Evolutionary conservation across 2,329 filamentous ascomycete species (phyloP).

Genomic region (Xylariaceae sp.): DNA sequence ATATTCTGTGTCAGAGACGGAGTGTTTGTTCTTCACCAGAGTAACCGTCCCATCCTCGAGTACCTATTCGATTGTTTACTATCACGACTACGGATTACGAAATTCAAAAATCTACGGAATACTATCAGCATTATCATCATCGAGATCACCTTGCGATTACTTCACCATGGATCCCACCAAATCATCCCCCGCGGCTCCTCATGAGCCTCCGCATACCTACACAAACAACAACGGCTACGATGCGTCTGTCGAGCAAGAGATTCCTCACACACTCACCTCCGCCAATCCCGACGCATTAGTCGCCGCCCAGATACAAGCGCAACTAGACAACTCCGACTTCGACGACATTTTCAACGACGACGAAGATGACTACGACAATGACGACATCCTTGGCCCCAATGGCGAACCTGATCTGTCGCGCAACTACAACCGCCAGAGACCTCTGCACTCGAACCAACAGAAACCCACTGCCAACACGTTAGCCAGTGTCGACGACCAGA

Average conservation of each 20-base stretch:
- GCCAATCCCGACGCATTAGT: constrained; percentile 1
- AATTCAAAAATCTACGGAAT: no score
- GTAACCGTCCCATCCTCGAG: no score
- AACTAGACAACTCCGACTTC: constrained; percentile 34
- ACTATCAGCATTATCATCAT: neutral
- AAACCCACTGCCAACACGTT: constrained; percentile 74
- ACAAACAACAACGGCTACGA: constrained; percentile 42
- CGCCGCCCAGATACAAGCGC: constrained; percentile 1
- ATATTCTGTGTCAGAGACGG: no score
- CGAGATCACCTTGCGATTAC: neutral
- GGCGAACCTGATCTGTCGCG: constrained; percentile 69
- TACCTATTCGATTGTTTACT: no score
- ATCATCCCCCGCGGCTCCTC: constrained; percentile 36
- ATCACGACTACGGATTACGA: no score
- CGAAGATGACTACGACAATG: constrained; percentile 33
- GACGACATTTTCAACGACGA: constrained; percentile 42
- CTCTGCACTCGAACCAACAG: constrained; percentile 68
- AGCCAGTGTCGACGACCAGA: constrained; percentile 79
- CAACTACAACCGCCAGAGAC: constrained; percentile 79
- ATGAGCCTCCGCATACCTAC: constrained; percentile 43
- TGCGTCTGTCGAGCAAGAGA: constrained; percentile 33
- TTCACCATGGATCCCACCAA: constrained; percentile 20
- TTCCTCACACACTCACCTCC: constrained; percentile 29
- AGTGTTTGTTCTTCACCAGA: no score
- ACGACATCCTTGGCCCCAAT: constrained; percentile 41